Evolutionary conservation across 441 rosid genomes (phyloP).

Genomic region (Gossypium schwendimanii): DNA sequence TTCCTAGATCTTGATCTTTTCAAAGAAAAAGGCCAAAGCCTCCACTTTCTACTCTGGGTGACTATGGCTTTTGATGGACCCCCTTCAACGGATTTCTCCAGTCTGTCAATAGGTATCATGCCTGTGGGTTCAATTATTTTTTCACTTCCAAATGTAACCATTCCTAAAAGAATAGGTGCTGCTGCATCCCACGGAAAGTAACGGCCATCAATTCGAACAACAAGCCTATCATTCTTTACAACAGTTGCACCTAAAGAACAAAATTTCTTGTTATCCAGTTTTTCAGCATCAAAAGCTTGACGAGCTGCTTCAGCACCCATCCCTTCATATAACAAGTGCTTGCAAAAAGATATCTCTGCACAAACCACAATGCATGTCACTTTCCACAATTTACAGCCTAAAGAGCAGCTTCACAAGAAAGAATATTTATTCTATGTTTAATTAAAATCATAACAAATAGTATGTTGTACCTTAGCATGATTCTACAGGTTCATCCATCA

Average conservation of each 20-base stretch:
- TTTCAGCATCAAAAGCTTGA: constrained; percentile 52
- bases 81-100: constrained; percentile 36
- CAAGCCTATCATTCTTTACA: constrained; percentile 49
- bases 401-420: constrained; percentile 7
- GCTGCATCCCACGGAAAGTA: constrained; percentile 67
- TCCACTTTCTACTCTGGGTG: constrained; percentile 62
- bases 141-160: constrained; percentile 45
- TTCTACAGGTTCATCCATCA: not conserved
- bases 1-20: constrained; percentile 42
- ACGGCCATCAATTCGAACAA: constrained; percentile 39
- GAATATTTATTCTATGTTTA: not conserved
- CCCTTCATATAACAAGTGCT: constrained; percentile 44
- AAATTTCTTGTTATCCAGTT: constrained; percentile 37
- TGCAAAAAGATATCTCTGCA: constrained; percentile 37
- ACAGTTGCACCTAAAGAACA: constrained; percentile 40
- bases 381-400: constrained; percentile 12
- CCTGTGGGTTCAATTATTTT: constrained; percentile 48
- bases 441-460: not conserved
- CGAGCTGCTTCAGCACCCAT: constrained; percentile 61
- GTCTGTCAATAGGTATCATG: constrained; percentile 48
- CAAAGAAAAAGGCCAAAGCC: constrained; percentile 79
- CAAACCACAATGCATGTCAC: constrained; percentile 24
- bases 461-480: not conserved
- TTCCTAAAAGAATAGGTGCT: constrained; percentile 50
- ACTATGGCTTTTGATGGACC: constrained; percentile 31